Evolutionary conservation across 352 stramenopile species (phyloP), one percentile per base, ranked within the genome.

Genomic region (Detonula confervacea): DNA sequence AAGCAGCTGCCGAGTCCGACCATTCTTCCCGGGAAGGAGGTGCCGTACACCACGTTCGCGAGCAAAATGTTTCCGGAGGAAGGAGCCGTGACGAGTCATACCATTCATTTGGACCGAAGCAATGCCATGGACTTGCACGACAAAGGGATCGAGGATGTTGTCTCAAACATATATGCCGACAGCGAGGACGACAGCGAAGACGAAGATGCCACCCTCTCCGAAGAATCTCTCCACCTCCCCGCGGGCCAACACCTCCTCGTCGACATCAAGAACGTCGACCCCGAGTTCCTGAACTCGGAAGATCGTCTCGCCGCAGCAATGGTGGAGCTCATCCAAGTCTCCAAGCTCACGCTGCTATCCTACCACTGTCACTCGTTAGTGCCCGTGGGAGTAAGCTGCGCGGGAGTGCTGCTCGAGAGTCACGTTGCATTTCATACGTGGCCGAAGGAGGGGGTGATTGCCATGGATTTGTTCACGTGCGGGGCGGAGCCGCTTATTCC

Each of bases 391-490:
- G 83, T 92, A 0, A 81, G 54, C 72, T 89, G 81, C 66, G 81
- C 77, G 9, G 86, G 80, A 24, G 73, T 90, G 2, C 51, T 92
- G 20, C 52, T 87, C 20, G 83, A 93, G 64, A 84, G 61, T 69
- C 85, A 91, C 60, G 71, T 84, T 22, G 66, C 75, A 20, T 79
- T 83, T 54, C 68, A 83, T 30, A 80, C 69, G 35, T 83, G 68
- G 59, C 85, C 85, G 2, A 47, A 22, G 14, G 64, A 90, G 39
- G 86, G 88, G 37, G 81, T 87, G 11, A 91, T 91, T 63, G 80
- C 82, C 0, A 68, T 93, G 42, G 88, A 93, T 79, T 44, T 93
- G 7, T 93, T 92, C 67, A 92, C 86, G 1, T 89, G 86, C 70
- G 86, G 84, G 27, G 52, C 66, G 37, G 80, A 76, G 20, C 77